Conservation (phyloP, 176 grass and related monocot species). For the Luzula sylvatica region DNA sequence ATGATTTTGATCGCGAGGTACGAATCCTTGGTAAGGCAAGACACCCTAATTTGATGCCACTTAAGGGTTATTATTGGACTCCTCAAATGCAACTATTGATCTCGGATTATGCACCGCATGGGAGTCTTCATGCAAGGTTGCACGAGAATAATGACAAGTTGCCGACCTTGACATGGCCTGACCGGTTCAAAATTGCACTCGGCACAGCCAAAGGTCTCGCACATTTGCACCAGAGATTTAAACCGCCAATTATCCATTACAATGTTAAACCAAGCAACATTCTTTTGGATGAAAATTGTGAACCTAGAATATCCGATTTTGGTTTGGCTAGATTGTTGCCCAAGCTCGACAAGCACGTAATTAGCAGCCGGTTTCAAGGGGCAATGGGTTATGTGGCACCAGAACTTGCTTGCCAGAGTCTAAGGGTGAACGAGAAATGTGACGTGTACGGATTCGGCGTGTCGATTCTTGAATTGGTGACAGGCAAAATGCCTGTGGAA, state of each 20-base stretch:
- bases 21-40: slow-evolving; percentile 70
- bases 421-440: slow-evolving; percentile 86
- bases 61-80: slow-evolving; percentile 97
- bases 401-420: slow-evolving; percentile 84
- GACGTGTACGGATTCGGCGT: slow-evolving; percentile 94
- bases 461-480: slow-evolving; percentile 77
- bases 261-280: slow-evolving; percentile 92
- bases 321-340: slow-evolving; percentile 59
- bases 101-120: slow-evolving; percentile 61
- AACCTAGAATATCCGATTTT: slow-evolving; percentile 67
- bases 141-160: slow-evolving; percentile 14
- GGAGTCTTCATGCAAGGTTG: slow-evolving; percentile 64
- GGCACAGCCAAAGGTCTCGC: slow-evolving; percentile 59
- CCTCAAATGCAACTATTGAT: slow-evolving; percentile 76
- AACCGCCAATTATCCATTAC: slow-evolving; percentile 87
- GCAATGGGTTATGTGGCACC: slow-evolving; percentile 67
- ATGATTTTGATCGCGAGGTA: slow-evolving; percentile 76
- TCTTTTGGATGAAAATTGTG: slow-evolving; percentile 60
- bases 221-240: slow-evolving; percentile 79
- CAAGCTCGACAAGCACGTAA: slow-evolving; percentile 30
- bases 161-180: slow-evolving; percentile 44
- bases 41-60: slow-evolving; percentile 63
- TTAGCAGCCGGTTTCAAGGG: slow-evolving; percentile 50
- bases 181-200: slow-evolving; percentile 58
- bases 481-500: slow-evolving; percentile 43